phyloP scores from a whole-genome alignment of 2,329 filamentous ascomycete genomes.

The Kalaharituber pfeilii region DNA sequence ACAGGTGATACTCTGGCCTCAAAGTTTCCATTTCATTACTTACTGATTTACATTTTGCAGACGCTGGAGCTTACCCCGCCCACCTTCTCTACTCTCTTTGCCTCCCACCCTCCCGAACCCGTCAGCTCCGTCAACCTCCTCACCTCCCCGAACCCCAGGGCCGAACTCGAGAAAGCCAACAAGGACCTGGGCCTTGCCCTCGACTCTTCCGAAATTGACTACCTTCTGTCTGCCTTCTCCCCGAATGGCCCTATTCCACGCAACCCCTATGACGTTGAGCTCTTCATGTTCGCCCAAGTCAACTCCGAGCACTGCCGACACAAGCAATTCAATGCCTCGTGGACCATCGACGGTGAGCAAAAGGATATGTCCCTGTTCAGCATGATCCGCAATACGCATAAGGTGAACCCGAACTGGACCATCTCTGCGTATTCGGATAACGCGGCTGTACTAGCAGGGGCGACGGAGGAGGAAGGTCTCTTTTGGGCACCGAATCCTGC shows the following conservation, averaged over 20 bases:
- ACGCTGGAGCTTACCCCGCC: constrained; percentile 50
- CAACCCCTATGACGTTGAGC: constrained; percentile 72
- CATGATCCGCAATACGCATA: constrained; percentile 94
- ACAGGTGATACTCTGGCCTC: constrained; percentile 12
- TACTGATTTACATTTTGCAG: constrained; percentile 16
- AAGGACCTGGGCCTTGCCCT: constrained; percentile 67
- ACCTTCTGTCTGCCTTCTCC: constrained; percentile 71
- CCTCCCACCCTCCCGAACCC: constrained; percentile 36
- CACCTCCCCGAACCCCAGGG: constrained; percentile 46
- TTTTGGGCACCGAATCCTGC: constrained; percentile 79
- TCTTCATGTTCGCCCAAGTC: constrained; percentile 99
- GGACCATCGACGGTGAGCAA: constrained; percentile 75
- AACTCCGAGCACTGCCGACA: constrained; percentile 82
- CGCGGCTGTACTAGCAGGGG: constrained; percentile 69
- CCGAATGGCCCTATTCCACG: constrained; percentile 40
- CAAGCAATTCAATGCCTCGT: constrained; percentile 93
- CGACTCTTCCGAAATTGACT: constrained; percentile 78
- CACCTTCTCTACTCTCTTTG: constrained; percentile 57
- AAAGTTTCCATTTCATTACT: constrained; percentile 1
- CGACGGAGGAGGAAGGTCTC: constrained; percentile 32
- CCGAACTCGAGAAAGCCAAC: constrained; percentile 68
- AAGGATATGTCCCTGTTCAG: constrained; percentile 72
- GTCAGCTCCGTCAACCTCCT: constrained; percentile 63
- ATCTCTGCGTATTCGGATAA: constrained; percentile 96
- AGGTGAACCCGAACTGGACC: constrained; percentile 57